Evolutionary conservation across 2,329 filamentous ascomycete species (phyloP).

Genomic region (Fusarium sp.): DNA sequence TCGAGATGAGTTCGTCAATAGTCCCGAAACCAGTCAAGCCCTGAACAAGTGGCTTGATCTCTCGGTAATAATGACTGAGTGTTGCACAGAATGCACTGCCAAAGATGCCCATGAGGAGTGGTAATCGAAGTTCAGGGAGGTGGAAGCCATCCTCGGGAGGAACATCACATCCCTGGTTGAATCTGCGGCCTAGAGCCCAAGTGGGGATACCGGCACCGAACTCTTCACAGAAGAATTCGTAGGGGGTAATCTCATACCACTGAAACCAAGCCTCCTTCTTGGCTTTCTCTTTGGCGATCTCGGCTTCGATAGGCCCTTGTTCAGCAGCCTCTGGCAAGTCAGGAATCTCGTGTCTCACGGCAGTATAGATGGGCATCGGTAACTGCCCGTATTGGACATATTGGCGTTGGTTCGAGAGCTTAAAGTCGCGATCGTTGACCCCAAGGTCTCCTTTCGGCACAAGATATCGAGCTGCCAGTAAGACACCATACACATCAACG

Average conservation of each 20-base stretch:
- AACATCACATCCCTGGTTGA: constrained; percentile 70
- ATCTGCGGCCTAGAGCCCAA: constrained; percentile 89
- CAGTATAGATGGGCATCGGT: constrained; percentile 94
- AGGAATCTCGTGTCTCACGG: constrained; percentile 94
- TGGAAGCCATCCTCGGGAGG: constrained; percentile 71
- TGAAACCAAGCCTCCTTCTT: constrained; percentile 89
- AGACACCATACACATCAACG: constrained; percentile 90
- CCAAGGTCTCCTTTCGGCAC: constrained; percentile 82
- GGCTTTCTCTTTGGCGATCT: constrained; percentile 53
- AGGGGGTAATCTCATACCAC: constrained; percentile 96
- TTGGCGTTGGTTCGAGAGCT: constrained; percentile 85
- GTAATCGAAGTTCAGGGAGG: constrained; percentile 84
- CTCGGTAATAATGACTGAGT: constrained; percentile 93
- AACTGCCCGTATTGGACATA: constrained; percentile 81
- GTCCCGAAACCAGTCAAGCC: constrained; percentile 78
- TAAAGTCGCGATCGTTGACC: constrained; percentile 82
- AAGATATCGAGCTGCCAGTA: constrained; percentile 84
- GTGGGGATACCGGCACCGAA: constrained; percentile 91
- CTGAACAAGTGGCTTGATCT: constrained; percentile 84
- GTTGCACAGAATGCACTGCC: constrained; percentile 97
- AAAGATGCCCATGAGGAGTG: constrained; percentile 92
- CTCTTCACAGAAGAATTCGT: constrained; percentile 96
- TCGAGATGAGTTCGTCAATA: constrained; percentile 84
- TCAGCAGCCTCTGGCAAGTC: constrained; percentile 56
- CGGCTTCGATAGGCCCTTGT: constrained; percentile 41